Evolutionary conservation across 2,329 filamentous ascomycete genomes (phyloP).

Genomic region (Aspergillus ochraceoroseus): DNA sequence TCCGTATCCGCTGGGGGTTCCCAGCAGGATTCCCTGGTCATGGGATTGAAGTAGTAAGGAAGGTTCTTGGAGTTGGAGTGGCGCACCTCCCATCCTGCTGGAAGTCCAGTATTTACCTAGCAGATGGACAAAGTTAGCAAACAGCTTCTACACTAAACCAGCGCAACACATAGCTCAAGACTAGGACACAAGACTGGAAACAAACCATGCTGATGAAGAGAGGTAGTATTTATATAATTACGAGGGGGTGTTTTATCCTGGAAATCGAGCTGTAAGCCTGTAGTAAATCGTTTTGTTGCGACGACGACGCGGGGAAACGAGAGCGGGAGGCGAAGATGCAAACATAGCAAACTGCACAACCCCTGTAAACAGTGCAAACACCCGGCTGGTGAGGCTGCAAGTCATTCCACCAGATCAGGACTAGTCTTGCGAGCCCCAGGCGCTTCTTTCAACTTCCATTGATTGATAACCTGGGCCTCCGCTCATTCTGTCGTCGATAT

Average conservation of each 20-base stretch:
- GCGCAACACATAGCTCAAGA: neutral
- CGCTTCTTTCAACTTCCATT: constrained; percentile 21
- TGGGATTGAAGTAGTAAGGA: constrained; percentile 94
- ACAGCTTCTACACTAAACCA: neutral
- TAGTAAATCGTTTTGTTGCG: constrained; percentile 1
- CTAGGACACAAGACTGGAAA: neutral
- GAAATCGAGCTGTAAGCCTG: neutral
- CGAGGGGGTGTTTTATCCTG: neutral
- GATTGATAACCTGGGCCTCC: neutral
- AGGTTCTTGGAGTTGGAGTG: constrained; percentile 98
- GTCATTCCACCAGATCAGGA: constrained; percentile 2
- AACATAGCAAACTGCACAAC: constrained; percentile 23
- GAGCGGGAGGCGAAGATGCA: constrained; percentile 18
- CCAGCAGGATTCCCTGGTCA: constrained; percentile 86
- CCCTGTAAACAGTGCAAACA: constrained; percentile 18
- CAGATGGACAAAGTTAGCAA: constrained; percentile 1
- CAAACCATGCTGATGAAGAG: constrained; percentile 13
- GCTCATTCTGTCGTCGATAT: constrained; percentile 1
- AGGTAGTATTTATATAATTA: neutral
- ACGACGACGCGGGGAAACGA: constrained; percentile 30
- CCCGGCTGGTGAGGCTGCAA: constrained; percentile 7
- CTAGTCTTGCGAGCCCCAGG: constrained; percentile 9
- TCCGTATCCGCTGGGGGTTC: constrained; percentile 85
- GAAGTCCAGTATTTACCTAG: constrained; percentile 72
- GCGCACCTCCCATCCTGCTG: constrained; percentile 87